Evolutionary conservation across 257 asterid species (phyloP).

Genomic region (Fraxinus quadrangulata): DNA sequence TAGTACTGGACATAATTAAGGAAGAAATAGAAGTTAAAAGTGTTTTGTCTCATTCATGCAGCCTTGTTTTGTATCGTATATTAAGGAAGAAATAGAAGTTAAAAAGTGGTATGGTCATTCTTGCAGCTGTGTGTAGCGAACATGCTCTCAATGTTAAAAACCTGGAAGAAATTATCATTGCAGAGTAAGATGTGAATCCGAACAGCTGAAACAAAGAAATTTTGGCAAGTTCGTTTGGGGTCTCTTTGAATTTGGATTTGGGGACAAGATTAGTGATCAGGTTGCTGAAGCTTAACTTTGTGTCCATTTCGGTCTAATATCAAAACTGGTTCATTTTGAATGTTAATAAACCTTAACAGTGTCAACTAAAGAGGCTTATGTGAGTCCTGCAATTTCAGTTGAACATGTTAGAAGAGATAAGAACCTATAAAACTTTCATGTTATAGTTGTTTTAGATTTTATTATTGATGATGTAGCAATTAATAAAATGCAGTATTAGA

Average conservation of each 20-base stretch:
- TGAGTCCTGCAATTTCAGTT: too few relatives aligned
- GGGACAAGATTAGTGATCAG: neutral
- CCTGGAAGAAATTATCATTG: neutral
- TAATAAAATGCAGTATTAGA: too few relatives aligned
- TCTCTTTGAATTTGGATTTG: neutral
- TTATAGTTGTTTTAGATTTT: too few relatives aligned
- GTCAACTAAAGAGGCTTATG: neutral
- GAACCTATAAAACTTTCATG: too few relatives aligned
- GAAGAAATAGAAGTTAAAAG: too few relatives aligned
- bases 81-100: too few relatives aligned
- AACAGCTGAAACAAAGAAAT: neutral
- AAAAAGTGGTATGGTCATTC: neutral
- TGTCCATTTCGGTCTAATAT: neutral
- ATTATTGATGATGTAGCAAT: too few relatives aligned
- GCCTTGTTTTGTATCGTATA: too few relatives aligned
- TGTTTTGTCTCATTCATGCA: too few relatives aligned
- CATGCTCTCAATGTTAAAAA: neutral
- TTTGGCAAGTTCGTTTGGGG: neutral
- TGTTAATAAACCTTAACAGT: neutral
- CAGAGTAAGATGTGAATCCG: neutral
- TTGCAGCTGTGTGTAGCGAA: neutral
- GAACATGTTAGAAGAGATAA: too few relatives aligned
- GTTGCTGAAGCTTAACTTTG: neutral
- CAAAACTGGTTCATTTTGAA: neutral
- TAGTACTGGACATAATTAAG: too few relatives aligned